Evolutionary conservation across 495 filamentous ascomycete species (phyloP).

Genomic region (Penicillium lagena): DNA sequence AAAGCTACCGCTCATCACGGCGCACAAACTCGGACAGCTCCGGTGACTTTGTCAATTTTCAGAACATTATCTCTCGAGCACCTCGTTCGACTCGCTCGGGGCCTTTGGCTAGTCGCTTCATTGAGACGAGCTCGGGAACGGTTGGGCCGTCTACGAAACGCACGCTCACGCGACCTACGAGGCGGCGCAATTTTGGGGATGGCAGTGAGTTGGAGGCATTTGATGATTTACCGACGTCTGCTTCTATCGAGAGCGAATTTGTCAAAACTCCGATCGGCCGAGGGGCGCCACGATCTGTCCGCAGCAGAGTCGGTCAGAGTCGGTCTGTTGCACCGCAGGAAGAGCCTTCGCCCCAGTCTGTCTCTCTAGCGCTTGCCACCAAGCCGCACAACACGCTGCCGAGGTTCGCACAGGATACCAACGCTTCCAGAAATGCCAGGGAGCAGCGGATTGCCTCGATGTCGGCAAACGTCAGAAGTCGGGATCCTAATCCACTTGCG

Average conservation of each 20-base stretch:
- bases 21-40: constrained; percentile 68
- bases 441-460: constrained; percentile 68
- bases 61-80: constrained; percentile 43
- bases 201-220: constrained; percentile 88
- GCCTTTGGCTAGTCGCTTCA: constrained; percentile 31
- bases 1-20: constrained; percentile 60
- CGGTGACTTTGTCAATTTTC: constrained; percentile 40
- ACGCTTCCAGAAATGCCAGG: constrained; percentile 80
- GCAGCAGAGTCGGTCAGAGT: constrained; percentile 56
- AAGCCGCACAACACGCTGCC: constrained; percentile 54
- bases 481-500: constrained; percentile 50
- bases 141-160: constrained; percentile 45
- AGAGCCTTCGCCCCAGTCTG: constrained; percentile 48
- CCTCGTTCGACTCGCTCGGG: constrained; percentile 41
- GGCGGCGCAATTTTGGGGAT: constrained; percentile 78
- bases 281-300: constrained; percentile 59
- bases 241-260: constrained; percentile 70
- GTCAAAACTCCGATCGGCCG: constrained; percentile 70
- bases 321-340: constrained; percentile 25
- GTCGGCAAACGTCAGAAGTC: constrained; percentile 26
- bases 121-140: constrained; percentile 42
- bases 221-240: constrained; percentile 90
- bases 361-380: constrained; percentile 42
- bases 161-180: constrained; percentile 66
- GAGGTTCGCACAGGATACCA: constrained; percentile 89